Evolutionary conservation across 2,329 filamentous ascomycete genomes (phyloP).

Genomic region (Stromatinia cepivora): DNA sequence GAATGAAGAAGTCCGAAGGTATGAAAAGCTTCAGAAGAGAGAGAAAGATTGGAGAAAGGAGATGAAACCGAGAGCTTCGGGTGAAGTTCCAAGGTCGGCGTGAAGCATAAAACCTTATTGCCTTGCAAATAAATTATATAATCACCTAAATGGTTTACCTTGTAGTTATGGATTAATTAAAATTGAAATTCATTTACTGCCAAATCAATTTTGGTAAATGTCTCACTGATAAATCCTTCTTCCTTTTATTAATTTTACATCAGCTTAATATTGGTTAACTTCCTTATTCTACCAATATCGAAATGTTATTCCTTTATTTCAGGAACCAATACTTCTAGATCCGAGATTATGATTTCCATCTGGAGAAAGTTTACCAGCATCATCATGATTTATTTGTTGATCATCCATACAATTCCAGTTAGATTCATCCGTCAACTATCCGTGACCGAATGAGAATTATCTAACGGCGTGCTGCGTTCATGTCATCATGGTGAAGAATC

Average conservation of each 20-base stretch:
- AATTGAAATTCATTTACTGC: too few species aligned
- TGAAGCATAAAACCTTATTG: neutral
- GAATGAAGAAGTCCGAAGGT: neutral
- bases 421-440: neutral
- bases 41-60: neutral
- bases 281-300: neutral
- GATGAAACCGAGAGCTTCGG: neutral
- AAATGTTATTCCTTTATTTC: neutral
- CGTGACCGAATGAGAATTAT: neutral
- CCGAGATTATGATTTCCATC: constrained; percentile 13
- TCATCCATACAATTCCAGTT: neutral
- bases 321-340: neutral
- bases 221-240: neutral
- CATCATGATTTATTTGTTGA: neutral
- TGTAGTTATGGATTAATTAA: neutral
- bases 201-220: neutral
- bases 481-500: neutral
- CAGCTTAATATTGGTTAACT: too few species aligned
- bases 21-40: neutral
- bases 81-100: constrained; percentile 3
- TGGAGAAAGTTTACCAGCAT: neutral
- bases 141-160: neutral
- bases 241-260: neutral
- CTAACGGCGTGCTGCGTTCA: neutral
- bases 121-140: neutral